A percentile compares a stretch with the other conserved stretches of the same genome.
These are phyloP conservation scores for Aegilops umbellulata DNA, from an alignment of 176 grass and related monocot species.

Conservation along the genomic window DNA sequence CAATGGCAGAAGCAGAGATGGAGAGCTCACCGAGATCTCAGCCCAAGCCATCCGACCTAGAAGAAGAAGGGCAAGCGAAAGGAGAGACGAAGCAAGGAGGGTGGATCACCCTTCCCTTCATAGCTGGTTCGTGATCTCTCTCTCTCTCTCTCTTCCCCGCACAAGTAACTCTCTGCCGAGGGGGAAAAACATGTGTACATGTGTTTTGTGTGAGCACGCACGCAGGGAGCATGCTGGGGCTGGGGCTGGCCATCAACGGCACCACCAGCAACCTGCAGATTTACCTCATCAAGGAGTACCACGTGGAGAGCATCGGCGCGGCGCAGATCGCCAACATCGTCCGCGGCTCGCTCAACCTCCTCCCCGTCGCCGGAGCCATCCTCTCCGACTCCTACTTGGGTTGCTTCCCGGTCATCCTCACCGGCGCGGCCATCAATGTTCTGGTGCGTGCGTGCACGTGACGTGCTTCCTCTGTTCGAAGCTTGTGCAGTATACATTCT, in stretches of 20 bases:
- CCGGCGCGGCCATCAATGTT: not conserved
- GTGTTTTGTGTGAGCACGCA: not conserved
- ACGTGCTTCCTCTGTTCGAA: not conserved
- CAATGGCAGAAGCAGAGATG: not conserved
- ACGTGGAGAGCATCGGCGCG: conserved; percentile 25
- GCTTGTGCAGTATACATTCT: not conserved
- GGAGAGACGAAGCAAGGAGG: not conserved
- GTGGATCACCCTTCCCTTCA: conserved; percentile 18
- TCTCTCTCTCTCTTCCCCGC: not conserved
- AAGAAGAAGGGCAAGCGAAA: not conserved
- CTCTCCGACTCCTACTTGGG: conserved; percentile 28
- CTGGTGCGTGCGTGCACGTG: not conserved
- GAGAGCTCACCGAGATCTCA: not conserved
- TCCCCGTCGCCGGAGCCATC: conserved; percentile 14
- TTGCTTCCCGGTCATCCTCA: conserved; percentile 11
- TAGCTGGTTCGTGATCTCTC: not conserved
- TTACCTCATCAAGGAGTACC: conserved; percentile 14
- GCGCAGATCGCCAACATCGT: not conserved
- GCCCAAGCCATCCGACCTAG: not conserved
- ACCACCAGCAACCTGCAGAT: conserved; percentile 15
- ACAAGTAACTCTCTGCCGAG: not conserved
- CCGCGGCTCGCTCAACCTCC: conserved; percentile 2
- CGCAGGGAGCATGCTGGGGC: conserved; percentile 9
- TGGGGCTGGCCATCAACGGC: conserved; percentile 12
- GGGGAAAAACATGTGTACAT: not conserved